Conservation (phyloP, 1,284 basidiomycete species). For the Serendipita sp. region DNA sequence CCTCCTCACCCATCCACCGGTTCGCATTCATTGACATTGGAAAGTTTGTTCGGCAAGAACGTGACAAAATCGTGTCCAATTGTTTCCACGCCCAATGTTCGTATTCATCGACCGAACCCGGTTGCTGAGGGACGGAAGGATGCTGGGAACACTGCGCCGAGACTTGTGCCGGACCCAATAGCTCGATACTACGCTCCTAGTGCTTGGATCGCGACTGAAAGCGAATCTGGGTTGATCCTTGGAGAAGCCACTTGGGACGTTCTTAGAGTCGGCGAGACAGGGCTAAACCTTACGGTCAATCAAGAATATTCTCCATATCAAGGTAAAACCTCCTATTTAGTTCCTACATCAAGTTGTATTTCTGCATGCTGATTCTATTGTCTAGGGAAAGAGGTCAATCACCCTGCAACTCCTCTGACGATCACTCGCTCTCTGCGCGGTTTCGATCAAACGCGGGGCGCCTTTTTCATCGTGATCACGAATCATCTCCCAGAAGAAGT, state of each 20-base stretch:
- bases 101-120: slow-evolving; percentile 30
- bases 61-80: slow-evolving; percentile 51
- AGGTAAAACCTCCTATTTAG: not conserved
- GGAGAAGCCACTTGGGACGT: not conserved
- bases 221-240: not conserved
- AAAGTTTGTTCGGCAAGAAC: slow-evolving; percentile 54
- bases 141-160: not conserved
- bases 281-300: not conserved
- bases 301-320: not conserved
- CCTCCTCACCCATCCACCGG: slow-evolving; percentile 45
- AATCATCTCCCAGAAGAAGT: slow-evolving; percentile 45
- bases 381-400: not conserved
- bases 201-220: too few relatives aligned
- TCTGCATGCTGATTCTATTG: not conserved
- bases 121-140: slow-evolving; percentile 12
- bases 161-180: not conserved
- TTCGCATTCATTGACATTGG: slow-evolving; percentile 56
- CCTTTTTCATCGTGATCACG: slow-evolving; percentile 51
- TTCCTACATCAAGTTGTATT: too few relatives aligned
- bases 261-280: not conserved
- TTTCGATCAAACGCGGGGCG: slow-evolving; percentile 61
- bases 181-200: not conserved
- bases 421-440: slow-evolving; percentile 63
- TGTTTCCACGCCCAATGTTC: slow-evolving; percentile 37
- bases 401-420: slow-evolving; percentile 33